Conservation (phyloP, 2,329 filamentous ascomycete species). For the Colletotrichum caudatum region DNA sequence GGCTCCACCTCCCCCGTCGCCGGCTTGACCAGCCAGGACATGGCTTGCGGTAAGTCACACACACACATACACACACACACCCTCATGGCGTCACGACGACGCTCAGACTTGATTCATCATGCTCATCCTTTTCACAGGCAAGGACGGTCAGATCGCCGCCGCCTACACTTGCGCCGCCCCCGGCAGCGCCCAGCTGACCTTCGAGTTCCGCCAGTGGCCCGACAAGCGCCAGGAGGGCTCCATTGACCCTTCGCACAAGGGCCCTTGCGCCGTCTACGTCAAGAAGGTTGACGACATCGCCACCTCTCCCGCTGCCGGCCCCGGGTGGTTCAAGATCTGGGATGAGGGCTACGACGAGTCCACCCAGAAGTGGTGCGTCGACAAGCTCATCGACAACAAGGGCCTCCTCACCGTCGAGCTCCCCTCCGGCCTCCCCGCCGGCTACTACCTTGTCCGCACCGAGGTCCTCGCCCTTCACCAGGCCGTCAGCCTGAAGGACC, state of each 20-base stretch:
- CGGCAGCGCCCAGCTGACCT: constrained; percentile 70
- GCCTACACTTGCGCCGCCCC: constrained; percentile 61
- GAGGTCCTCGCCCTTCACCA: constrained; percentile 78
- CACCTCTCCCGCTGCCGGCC: constrained; percentile 65
- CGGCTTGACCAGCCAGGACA: constrained; percentile 68
- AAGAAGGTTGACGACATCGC: constrained; percentile 73
- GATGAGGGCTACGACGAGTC: constrained; percentile 72
- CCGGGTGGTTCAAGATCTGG: constrained; percentile 85
- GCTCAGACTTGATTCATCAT: constrained; percentile 37
- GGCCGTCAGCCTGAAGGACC: constrained; percentile 62
- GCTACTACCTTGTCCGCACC: constrained; percentile 78
- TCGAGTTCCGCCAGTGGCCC: constrained; percentile 74
- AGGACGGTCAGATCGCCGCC: constrained; percentile 58
- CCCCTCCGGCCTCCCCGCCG: constrained; percentile 70
- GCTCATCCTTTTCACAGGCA: constrained; percentile 50
- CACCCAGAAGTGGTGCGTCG: constrained; percentile 74
- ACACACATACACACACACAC: neutral
- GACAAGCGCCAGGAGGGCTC: constrained; percentile 65
- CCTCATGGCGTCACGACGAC: constrained; percentile 39
- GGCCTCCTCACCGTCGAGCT: constrained; percentile 73
- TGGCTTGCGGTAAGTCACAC: constrained; percentile 74
- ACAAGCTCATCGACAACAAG: constrained; percentile 73
- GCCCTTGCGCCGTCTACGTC: constrained; percentile 79
- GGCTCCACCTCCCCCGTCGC: constrained; percentile 69
- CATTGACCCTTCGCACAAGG: constrained; percentile 72